Percentiles rank a stretch among this genome's conserved stretches.
phyloP scores from a whole-genome alignment of 441 rosid species.

The Eruca vesicaria region DNA sequence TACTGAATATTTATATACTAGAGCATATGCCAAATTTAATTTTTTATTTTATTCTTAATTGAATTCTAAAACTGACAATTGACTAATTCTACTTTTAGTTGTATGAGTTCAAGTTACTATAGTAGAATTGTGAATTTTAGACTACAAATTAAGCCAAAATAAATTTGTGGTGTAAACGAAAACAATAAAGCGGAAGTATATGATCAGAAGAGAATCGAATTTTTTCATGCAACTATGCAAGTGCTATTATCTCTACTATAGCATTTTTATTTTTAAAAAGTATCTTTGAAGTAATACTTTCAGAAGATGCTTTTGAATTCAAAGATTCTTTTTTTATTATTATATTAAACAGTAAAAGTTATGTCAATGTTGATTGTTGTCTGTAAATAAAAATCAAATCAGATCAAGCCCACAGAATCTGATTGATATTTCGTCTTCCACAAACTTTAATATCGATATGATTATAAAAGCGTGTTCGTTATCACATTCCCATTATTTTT shows the following conservation, averaged over 20 bases:
- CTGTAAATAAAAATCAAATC: not conserved
- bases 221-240: constrained; percentile 8
- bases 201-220: constrained; percentile 25
- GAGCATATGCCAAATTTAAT: not conserved
- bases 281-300: constrained; percentile 31
- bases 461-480: not conserved
- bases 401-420: not conserved
- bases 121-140: not conserved
- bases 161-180: not conserved
- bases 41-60: not conserved
- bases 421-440: not conserved
- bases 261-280: constrained; percentile 2
- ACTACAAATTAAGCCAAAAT: not conserved
- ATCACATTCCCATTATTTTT: not conserved
- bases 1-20: not conserved
- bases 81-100: not conserved
- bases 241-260: constrained; percentile 1
- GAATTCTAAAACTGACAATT: not conserved
- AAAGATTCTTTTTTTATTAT: not conserved
- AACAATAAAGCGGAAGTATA: constrained; percentile 14
- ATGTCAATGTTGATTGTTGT: not conserved
- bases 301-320: constrained; percentile 16
- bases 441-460: not conserved
- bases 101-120: not conserved
- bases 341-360: not conserved